These are phyloP conservation scores for Tylopilus subfusipes DNA, from an alignment of 768 basidiomycete genomes.

Conservation along the genomic window DNA sequence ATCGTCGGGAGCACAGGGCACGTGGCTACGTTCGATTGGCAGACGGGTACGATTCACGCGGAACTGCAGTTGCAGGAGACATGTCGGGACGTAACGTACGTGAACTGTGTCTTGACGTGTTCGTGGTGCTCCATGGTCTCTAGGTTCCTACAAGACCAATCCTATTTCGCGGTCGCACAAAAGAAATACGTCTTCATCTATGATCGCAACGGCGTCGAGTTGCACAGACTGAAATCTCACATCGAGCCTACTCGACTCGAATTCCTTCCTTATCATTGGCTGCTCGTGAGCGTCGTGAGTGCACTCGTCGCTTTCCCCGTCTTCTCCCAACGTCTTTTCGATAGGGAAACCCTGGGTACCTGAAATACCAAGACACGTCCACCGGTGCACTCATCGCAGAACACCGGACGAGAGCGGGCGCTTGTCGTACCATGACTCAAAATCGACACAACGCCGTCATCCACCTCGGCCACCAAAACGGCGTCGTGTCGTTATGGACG, in stretches of 20 bases:
- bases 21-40: slow-evolving; percentile 93
- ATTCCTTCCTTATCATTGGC: slow-evolving; percentile 94
- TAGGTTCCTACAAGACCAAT: slow-evolving; percentile 90
- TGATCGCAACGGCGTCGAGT: slow-evolving; percentile 88
- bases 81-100: slow-evolving; percentile 87
- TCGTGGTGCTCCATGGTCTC: background rate
- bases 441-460: slow-evolving; percentile 93
- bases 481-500: slow-evolving; percentile 94
- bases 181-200: slow-evolving; percentile 96
- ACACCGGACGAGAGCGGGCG: slow-evolving; percentile 87
- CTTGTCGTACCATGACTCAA: slow-evolving; percentile 82
- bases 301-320: background rate
- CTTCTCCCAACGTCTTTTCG: background rate
- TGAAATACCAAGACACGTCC: slow-evolving; percentile 97
- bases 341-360: slow-evolving; percentile 82
- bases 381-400: slow-evolving; percentile 84
- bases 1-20: slow-evolving; percentile 82
- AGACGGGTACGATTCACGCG: slow-evolving; percentile 76
- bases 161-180: slow-evolving; percentile 92
- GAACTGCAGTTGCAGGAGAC: slow-evolving; percentile 90
- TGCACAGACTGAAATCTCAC: slow-evolving; percentile 80
- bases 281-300: slow-evolving; percentile 80
- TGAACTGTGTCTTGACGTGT: slow-evolving; percentile 7
- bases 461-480: slow-evolving; percentile 92
- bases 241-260: slow-evolving; percentile 89